Evolutionary conservation across 208 protist genomes (phyloP).

Genomic region (Leishmania aethiopica): DNA sequence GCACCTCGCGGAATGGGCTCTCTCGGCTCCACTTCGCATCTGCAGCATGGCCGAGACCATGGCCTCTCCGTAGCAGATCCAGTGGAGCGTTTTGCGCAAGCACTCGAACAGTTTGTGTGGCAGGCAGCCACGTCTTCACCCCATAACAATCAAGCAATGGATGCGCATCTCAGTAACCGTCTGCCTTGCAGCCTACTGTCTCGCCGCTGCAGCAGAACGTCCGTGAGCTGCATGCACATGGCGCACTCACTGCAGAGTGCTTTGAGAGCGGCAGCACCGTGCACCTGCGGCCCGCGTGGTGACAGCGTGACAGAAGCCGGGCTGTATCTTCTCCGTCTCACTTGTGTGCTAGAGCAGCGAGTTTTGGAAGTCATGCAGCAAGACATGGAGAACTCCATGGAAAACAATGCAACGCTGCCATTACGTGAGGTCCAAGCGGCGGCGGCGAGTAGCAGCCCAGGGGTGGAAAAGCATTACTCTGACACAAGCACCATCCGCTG

Average conservation of each 20-base stretch:
- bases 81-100: constrained; percentile 19
- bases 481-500: constrained; percentile 14
- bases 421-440: background rate
- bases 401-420: too few relatives aligned
- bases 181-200: background rate
- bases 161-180: background rate
- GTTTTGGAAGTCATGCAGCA: constrained; percentile 21
- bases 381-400: background rate
- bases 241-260: constrained; percentile 9
- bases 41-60: background rate
- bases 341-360: constrained; percentile 31
- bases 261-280: background rate
- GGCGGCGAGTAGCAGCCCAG: background rate
- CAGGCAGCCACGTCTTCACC: background rate
- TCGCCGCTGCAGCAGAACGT: background rate
- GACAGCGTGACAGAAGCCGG: constrained; percentile 28
- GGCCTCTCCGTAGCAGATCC: background rate
- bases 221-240: background rate
- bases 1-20: background rate
- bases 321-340: constrained; percentile 40
- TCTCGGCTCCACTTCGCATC: background rate
- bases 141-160: background rate
- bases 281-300: background rate
- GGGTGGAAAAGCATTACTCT: background rate
- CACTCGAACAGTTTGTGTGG: constrained; percentile 30